phyloP scores from a whole-genome alignment of 2,329 filamentous ascomycete genomes.

The Phoma sp. region DNA sequence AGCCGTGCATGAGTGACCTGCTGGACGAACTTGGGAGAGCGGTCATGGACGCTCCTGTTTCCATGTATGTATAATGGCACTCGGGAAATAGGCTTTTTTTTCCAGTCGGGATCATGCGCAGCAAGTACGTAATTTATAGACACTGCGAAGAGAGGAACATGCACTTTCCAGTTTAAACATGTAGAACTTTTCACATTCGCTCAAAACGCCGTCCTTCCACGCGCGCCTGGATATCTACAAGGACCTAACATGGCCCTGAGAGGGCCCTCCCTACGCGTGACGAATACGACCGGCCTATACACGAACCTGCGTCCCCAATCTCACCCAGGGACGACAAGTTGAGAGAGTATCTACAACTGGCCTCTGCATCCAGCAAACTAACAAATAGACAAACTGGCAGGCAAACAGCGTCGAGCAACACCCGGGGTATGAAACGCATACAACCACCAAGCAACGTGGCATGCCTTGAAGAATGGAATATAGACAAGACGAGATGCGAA shows the following conservation, averaged over 20 bases:
- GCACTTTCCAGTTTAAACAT: neutral
- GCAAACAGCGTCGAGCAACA: neutral
- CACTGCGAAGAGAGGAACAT: no score
- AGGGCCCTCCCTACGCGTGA: neutral
- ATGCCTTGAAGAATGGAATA: neutral
- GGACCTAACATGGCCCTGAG: neutral
- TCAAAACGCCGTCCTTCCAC: slow-evolving; percentile 9
- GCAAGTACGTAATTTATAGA: no score
- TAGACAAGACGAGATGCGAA: slow-evolving; percentile 9
- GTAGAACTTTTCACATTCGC: slow-evolving; percentile 22
- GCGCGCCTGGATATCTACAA: slow-evolving; percentile 8
- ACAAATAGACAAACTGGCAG: no score
- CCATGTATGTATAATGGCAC: no score
- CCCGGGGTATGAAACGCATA: slow-evolving; percentile 9
- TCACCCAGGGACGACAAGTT: neutral
- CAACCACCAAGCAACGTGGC: neutral
- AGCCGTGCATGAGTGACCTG: slow-evolving; percentile 10
- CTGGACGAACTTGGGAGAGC: slow-evolving; percentile 14
- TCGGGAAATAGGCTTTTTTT: no score
- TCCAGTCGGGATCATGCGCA: no score
- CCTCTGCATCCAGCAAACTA: neutral
- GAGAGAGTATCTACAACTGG: slow-evolving; percentile 2
- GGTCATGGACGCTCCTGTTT: no score
- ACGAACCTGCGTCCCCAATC: neutral
- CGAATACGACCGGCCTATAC: slow-evolving; percentile 1